Percentiles rank a stretch among this genome's conserved stretches.
Conservation (phyloP, 805 yeast species). For the Candida endomychidarum region DNA sequence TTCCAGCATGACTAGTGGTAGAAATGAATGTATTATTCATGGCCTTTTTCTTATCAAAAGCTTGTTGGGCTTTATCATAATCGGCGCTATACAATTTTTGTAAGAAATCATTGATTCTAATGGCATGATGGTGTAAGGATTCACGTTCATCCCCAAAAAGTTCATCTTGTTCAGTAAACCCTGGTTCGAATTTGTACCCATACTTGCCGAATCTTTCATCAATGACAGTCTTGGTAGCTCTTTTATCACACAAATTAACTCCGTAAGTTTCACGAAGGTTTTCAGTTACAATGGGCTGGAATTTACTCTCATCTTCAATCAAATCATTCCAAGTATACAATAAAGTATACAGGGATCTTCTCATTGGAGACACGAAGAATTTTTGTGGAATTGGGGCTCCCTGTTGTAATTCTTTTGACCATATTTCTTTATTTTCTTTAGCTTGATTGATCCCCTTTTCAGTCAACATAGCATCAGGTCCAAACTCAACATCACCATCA, state of each 20-base stretch:
- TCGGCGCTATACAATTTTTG: constrained; percentile 27
- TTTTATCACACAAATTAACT: constrained; percentile 57
- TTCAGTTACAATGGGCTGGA: constrained; percentile 39
- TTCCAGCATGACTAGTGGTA: constrained; percentile 55
- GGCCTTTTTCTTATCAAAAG: neutral
- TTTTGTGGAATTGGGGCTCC: constrained; percentile 57
- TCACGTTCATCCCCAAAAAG: constrained; percentile 48
- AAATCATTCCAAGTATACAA: constrained; percentile 50
- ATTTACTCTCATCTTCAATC: constrained; percentile 15
- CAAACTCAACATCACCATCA: constrained; percentile 57
- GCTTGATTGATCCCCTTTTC: constrained; percentile 58
- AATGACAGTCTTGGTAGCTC: constrained; percentile 43
- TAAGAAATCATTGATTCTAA: constrained; percentile 48
- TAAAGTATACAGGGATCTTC: constrained; percentile 60
- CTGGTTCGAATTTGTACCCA: constrained; percentile 43
- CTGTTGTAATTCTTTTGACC: constrained; percentile 42
- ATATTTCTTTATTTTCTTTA: constrained; percentile 41
- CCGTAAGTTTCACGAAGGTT: constrained; percentile 62
- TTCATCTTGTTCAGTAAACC: constrained; percentile 50
- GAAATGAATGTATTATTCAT: constrained; percentile 30
- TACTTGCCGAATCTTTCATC: constrained; percentile 34
- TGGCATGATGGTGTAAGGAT: constrained; percentile 46
- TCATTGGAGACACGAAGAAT: constrained; percentile 62
- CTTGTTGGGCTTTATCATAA: constrained; percentile 10
- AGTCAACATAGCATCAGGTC: constrained; percentile 62